Percentiles rank a stretch among this genome's conserved stretches.
Conservation (phyloP, 148 eudicot species). For the Arbutus unedo region DNA sequence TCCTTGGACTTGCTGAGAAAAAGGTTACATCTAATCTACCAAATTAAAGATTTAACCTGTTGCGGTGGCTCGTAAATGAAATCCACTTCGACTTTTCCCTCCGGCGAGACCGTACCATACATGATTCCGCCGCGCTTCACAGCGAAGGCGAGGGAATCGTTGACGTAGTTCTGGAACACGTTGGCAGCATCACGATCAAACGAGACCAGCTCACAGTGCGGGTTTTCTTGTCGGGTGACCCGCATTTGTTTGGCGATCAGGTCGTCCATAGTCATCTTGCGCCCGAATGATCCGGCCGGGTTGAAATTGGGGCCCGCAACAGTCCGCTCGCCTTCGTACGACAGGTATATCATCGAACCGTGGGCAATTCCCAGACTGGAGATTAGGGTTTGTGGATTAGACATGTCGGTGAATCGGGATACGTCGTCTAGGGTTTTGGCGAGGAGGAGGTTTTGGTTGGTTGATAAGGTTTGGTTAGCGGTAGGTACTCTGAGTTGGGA, state of each 20-base stretch:
- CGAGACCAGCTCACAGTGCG: constrained; percentile 73
- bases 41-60: constrained; percentile 23
- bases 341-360: constrained; percentile 58
- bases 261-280: constrained; percentile 95
- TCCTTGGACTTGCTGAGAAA: not conserved
- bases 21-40: not conserved
- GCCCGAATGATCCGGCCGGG: constrained; percentile 82
- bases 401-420: constrained; percentile 55
- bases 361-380: constrained; percentile 45
- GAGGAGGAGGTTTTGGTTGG: constrained; percentile 65
- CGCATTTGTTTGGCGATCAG: constrained; percentile 87
- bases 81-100: constrained; percentile 80
- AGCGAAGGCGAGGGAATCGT: constrained; percentile 65
- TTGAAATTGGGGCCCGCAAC: constrained; percentile 38
- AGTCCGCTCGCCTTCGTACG: constrained; percentile 69
- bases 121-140: constrained; percentile 83
- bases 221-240: constrained; percentile 61
- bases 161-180: constrained; percentile 79
- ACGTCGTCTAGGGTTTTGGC: constrained; percentile 60
- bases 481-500: constrained; percentile 69
- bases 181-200: constrained; percentile 89
- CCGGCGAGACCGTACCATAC: constrained; percentile 78
- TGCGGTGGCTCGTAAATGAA: constrained; percentile 96
- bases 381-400: constrained; percentile 43
- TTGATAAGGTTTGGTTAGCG: constrained; percentile 59